Base-by-base conservation (phyloP, 176 grass and related monocot species). In the Juncus effusus region DNA sequence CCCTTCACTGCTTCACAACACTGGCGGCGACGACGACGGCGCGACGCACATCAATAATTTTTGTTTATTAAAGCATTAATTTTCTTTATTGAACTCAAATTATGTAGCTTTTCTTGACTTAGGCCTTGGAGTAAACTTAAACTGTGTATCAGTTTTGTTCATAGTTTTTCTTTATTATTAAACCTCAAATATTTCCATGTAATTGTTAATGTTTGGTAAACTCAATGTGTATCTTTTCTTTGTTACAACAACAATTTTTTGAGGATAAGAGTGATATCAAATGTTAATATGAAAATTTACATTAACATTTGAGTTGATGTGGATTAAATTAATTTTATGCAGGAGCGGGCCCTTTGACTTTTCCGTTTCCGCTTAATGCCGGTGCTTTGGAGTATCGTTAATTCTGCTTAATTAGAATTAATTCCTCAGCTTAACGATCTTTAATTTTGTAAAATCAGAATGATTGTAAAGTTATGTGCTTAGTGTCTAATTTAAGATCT, bases 311-410 rank as follows among this genome's bases (percentile, higher is more conserved):
- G 10, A 47, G 15, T 69, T 19, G 75, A n/a, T 84, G 10, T 3
- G 38, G 16, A 52, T 64, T 81, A 61, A 40, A 16, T 84, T 70
- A 61, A 76, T 44, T 84, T 0, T 47, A 47, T 47, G 44, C 44
- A 47, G 44, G 44, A 47, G 57, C 80, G 86, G 88, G 72, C 59
- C 79, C 88, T 57, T 85, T 84, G 66, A 91, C 84, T 67, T 87
- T 91, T 77, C 80, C 84, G 0, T 91, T 91, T 71, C 84, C 84
- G 60, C 67, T 91, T 76, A 73, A 69, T 79, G 69, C 80, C 13
- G 64, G 77, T 71, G 9, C 71, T n/a, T 79, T 91, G 77, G 81
- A 87, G 54, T 91, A 84, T 56, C 84, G 35, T 28, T 91, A 78
- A 78, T 74, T 69, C 5, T 62, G 69, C 60, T 81, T 53, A 52